Conservation (phyloP, 1,139 yeast genomes). For the Diutina pseudorugosa region DNA sequence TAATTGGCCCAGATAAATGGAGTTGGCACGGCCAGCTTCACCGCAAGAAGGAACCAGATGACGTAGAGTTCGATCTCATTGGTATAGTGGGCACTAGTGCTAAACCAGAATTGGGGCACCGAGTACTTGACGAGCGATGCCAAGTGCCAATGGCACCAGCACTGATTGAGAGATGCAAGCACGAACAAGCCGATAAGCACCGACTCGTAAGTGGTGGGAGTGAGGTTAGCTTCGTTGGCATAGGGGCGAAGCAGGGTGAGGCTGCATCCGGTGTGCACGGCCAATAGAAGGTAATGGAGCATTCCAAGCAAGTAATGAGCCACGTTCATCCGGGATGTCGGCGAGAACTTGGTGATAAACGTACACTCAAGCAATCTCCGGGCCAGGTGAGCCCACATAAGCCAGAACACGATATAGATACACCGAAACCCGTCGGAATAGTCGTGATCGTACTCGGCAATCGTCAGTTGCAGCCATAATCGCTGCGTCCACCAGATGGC, state of each 20-base stretch:
- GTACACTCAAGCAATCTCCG: background rate
- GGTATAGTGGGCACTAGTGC: constrained; percentile 1
- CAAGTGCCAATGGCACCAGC: constrained; percentile 1
- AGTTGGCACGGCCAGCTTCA: background rate
- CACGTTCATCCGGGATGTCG: background rate
- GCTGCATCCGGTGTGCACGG: background rate
- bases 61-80: constrained; percentile 1
- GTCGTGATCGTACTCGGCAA: background rate
- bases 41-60: background rate
- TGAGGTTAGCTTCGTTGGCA: background rate
- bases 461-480: background rate
- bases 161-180: background rate
- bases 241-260: background rate
- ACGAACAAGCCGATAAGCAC: background rate
- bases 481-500: background rate
- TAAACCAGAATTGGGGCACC: background rate
- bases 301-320: constrained; percentile 3
- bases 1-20: background rate
- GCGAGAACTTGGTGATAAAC: background rate
- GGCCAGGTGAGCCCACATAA: background rate
- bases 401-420: background rate
- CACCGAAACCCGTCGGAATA: background rate
- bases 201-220: background rate
- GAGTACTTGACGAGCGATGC: background rate
- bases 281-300: background rate